Percentiles rank a stretch among this genome's conserved stretches.
phyloP scores from a whole-genome alignment of 1,284 basidiomycete genomes.

The Ustilago crameri region DNA sequence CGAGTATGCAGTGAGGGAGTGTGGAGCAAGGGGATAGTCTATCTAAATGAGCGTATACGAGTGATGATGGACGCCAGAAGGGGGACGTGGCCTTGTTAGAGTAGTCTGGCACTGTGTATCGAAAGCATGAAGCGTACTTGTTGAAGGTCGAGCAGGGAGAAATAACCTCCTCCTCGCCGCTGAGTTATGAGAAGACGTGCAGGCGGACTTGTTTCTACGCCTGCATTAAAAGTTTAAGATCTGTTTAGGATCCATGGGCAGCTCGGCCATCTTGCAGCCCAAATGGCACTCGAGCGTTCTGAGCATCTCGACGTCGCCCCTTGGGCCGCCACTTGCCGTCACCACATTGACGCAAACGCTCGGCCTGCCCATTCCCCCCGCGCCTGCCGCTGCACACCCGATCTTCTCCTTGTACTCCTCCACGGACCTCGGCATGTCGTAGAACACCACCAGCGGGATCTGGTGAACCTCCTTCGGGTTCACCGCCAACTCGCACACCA shows the following conservation, averaged over 20 bases:
- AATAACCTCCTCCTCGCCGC: too few species aligned
- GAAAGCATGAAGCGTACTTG: too few species aligned
- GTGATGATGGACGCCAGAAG: too few species aligned
- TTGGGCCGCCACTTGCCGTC: conserved; percentile 85
- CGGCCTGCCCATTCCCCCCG: conserved; percentile 81
- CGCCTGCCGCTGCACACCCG: conserved; percentile 77
- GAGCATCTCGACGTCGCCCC: conserved; percentile 89
- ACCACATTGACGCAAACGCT: conserved; percentile 94
- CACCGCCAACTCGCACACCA: conserved; percentile 89
- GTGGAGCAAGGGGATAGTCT: too few species aligned
- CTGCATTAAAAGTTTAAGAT: conserved; percentile 51
- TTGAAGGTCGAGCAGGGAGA: too few species aligned
- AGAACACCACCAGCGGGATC: conserved; percentile 81
- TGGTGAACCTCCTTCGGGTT: conserved; percentile 88
- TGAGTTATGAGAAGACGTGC: too few species aligned
- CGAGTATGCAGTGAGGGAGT: too few species aligned
- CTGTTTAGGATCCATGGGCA: conserved; percentile 57
- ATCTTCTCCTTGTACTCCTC: conserved; percentile 90
- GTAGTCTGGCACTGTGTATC: too few species aligned
- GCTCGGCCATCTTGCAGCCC: conserved; percentile 60
- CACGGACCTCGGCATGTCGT: conserved; percentile 91
- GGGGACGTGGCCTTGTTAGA: too few species aligned
- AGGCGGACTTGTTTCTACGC: too few species aligned
- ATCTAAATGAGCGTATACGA: too few species aligned
- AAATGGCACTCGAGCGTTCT: conserved; percentile 87